Evolutionary conservation across 139 green algal species (phyloP).

Genomic region (Tetradesmus obliquus): DNA sequence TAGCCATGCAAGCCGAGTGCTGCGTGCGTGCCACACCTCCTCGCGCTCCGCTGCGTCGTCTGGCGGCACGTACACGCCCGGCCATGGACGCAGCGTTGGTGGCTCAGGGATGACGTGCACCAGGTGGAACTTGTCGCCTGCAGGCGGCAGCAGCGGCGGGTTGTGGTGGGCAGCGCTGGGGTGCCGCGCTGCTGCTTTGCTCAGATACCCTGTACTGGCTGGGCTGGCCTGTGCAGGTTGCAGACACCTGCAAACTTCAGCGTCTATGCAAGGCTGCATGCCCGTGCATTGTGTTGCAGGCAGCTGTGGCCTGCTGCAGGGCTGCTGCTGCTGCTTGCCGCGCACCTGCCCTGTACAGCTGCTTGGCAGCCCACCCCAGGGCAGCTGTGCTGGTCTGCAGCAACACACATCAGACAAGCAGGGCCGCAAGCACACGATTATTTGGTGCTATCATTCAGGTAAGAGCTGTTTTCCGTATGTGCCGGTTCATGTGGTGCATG

Average conservation of each 20-base stretch:
- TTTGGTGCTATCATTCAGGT: no score
- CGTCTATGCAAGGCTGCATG: no score
- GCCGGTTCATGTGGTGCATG: no score
- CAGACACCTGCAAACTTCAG: no score
- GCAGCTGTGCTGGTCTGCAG: conserved; percentile 1
- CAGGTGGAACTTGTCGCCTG: conserved; percentile 40
- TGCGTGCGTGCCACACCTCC: no score
- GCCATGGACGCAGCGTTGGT: conserved; percentile 25
- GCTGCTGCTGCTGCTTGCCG: background rate
- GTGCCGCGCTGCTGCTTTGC: background rate
- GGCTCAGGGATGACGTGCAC: conserved; percentile 42
- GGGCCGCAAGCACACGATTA: no score
- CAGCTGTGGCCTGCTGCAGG: background rate
- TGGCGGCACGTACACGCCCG: conserved; percentile 33
- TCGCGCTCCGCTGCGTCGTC: conserved; percentile 36
- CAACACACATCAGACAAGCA: background rate
- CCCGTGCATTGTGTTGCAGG: background rate
- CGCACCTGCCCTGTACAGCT: conserved; percentile 4
- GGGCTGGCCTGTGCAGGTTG: background rate
- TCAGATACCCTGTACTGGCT: background rate
- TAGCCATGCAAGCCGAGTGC: no score
- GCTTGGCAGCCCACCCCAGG: conserved; percentile 2
- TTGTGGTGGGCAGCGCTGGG: background rate
- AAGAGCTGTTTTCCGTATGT: no score
- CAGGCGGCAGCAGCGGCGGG: background rate